phyloP scores from a whole-genome alignment of 2,329 filamentous ascomycete species.

The Didymellaceae sp. region DNA sequence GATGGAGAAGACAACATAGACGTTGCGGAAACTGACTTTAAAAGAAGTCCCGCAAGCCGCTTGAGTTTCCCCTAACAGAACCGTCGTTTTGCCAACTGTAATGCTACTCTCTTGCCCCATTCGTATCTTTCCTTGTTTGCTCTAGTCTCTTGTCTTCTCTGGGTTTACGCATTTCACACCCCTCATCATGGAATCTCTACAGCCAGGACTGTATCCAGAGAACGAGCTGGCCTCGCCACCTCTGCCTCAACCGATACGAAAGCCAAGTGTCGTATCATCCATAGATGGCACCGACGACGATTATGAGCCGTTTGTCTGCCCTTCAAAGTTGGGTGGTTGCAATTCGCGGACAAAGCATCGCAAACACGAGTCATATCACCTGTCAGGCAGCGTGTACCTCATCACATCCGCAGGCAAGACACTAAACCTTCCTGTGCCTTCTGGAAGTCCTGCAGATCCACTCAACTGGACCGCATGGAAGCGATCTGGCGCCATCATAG shows the following conservation, averaged over 20 bases:
- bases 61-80: too few relatives aligned
- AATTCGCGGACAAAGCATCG: not conserved
- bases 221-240: conserved; percentile 26
- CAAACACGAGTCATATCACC: conserved; percentile 36
- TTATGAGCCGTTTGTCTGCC: not conserved
- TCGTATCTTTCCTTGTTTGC: not conserved
- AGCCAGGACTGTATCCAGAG: conserved; percentile 19
- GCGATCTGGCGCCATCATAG: conserved; percentile 25
- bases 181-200: not conserved
- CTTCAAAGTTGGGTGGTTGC: not conserved
- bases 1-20: too few relatives aligned
- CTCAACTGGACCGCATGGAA: conserved; percentile 35
- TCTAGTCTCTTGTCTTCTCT: too few relatives aligned
- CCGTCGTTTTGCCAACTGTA: too few relatives aligned
- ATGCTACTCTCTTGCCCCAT: too few relatives aligned
- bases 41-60: conserved; percentile 21
- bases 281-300: conserved; percentile 1
- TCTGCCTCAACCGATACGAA: conserved; percentile 17
- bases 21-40: not conserved
- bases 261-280: conserved; percentile 19
- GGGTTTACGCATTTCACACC: not conserved
- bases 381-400: conserved; percentile 35
- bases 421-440: conserved; percentile 34
- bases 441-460: conserved; percentile 32
- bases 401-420: conserved; percentile 31